Evolutionary conservation across 164 flowering plant species (phyloP).

Genomic region (Taxillus chinensis): DNA sequence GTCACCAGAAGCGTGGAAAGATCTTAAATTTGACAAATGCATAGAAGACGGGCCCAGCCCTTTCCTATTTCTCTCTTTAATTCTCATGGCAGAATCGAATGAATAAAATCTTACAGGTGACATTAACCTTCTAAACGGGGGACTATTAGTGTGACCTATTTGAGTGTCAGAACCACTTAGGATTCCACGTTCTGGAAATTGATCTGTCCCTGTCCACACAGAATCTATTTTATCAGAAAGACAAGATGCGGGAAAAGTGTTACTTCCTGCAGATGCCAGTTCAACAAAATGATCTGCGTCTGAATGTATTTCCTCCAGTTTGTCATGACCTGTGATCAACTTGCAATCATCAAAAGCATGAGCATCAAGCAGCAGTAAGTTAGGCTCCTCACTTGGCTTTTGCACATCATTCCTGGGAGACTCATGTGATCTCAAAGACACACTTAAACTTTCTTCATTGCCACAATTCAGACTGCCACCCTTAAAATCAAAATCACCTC

Average conservation of each 20-base stretch:
- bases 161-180: conserved; percentile 1
- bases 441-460: conserved; percentile 22
- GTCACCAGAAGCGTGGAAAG: conserved; percentile 89
- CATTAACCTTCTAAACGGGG: conserved; percentile 28
- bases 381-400: conserved; percentile 13
- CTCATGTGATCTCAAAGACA: conserved; percentile 16
- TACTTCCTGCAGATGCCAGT: conserved; percentile 16
- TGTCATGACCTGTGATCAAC: conserved; percentile 11
- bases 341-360: conserved; percentile 14
- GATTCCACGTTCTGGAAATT: conserved; percentile 17
- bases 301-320: conserved; percentile 16
- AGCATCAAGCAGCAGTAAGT: conserved; percentile 13
- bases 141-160: conserved; percentile 25
- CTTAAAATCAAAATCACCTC: conserved; percentile 18
- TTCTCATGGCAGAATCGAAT: conserved; percentile 80
- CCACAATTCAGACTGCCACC: conserved; percentile 17
- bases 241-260: conserved; percentile 37
- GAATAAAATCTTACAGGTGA: conserved; percentile 71
- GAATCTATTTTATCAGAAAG: conserved; percentile 88
- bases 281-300: conserved; percentile 25
- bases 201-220: conserved; percentile 79
- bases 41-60: conserved; percentile 43
- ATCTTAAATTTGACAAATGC: conserved; percentile 51
- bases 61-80: conserved; percentile 43
- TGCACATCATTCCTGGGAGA: conserved; percentile 9